These are phyloP conservation scores for Grammothele lineata DNA, from an alignment of 768 basidiomycete species.

Conservation along the genomic window DNA sequence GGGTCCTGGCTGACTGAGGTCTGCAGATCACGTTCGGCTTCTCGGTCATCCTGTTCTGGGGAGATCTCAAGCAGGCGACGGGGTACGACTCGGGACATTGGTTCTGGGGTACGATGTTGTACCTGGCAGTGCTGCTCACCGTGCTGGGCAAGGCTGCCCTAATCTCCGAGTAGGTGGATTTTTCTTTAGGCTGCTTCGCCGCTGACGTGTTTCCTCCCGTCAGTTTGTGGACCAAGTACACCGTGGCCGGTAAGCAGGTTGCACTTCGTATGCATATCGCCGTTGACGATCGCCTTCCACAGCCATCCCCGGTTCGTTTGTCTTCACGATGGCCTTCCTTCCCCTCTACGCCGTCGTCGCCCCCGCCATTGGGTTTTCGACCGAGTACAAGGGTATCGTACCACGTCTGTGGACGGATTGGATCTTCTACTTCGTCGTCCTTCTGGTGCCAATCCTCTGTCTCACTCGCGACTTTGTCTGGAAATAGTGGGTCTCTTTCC, in stretches of 20 bases:
- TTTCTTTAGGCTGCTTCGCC: background rate
- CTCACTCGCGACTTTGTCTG: constrained; percentile 87
- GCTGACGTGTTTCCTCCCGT: background rate
- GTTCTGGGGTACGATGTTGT: constrained; percentile 99
- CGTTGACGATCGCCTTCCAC: constrained; percentile 2
- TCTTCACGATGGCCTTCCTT: constrained; percentile 94
- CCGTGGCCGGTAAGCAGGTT: constrained; percentile 81
- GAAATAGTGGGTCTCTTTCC: constrained; percentile 78
- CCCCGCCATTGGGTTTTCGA: constrained; percentile 83
- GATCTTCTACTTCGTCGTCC: constrained; percentile 85
- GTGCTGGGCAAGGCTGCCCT: constrained; percentile 97
- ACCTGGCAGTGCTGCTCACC: constrained; percentile 87
- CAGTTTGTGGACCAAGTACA: constrained; percentile 99
- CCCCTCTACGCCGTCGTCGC: constrained; percentile 88
- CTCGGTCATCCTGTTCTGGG: constrained; percentile 89
- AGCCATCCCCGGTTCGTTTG: constrained; percentile 96
- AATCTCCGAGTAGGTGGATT: constrained; percentile 82
- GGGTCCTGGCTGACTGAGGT: constrained; percentile 1
- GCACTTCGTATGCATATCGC: too few species aligned
- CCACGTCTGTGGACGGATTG: constrained; percentile 84
- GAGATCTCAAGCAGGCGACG: constrained; percentile 75
- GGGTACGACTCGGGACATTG: constrained; percentile 92
- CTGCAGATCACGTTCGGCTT: constrained; percentile 80
- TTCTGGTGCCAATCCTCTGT: constrained; percentile 82
- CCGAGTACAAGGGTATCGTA: constrained; percentile 86